A percentile compares a stretch with the other conserved stretches of the same genome.
Evolutionary conservation across 306 rosid species (phyloP).

Genomic region (Mimosa pudica): DNA sequence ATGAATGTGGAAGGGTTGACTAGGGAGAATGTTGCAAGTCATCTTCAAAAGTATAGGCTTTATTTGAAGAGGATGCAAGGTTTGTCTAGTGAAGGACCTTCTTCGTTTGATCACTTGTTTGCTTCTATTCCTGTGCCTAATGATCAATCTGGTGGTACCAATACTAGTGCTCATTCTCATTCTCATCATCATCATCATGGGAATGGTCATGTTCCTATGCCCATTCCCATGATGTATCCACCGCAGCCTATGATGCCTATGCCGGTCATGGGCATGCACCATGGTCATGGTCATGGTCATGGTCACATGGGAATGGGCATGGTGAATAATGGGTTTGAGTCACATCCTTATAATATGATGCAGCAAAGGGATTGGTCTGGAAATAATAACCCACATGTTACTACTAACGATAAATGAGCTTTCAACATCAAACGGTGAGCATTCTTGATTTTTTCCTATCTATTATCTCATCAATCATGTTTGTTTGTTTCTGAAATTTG

Average conservation of each 20-base stretch:
- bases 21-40: conserved; percentile 94
- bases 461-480: not conserved
- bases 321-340: conserved; percentile 52
- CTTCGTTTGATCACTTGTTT: conserved; percentile 74
- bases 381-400: conserved; percentile 29
- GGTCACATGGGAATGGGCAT: conserved; percentile 56
- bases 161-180: conserved; percentile 38
- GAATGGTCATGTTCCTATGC: conserved; percentile 50
- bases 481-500: not conserved
- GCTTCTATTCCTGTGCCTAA: conserved; percentile 77
- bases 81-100: conserved; percentile 61
- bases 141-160: conserved; percentile 45
- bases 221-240: conserved; percentile 49
- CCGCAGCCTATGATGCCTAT: conserved; percentile 55
- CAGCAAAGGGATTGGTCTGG: conserved; percentile 56
- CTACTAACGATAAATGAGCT: conserved; percentile 39
- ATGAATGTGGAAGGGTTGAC: conserved; percentile 97
- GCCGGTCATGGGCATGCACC: conserved; percentile 59
- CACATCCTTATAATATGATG: conserved; percentile 50
- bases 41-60: conserved; percentile 87
- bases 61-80: conserved; percentile 89
- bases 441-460: not conserved
- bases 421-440: conserved; percentile 33
- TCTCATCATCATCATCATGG: conserved; percentile 10
- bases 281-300: conserved; percentile 42